Evolutionary conservation across 169 alveolate species (phyloP), one percentile per base, ranked within the genome.

Genomic region (Eimeria praecox): DNA sequence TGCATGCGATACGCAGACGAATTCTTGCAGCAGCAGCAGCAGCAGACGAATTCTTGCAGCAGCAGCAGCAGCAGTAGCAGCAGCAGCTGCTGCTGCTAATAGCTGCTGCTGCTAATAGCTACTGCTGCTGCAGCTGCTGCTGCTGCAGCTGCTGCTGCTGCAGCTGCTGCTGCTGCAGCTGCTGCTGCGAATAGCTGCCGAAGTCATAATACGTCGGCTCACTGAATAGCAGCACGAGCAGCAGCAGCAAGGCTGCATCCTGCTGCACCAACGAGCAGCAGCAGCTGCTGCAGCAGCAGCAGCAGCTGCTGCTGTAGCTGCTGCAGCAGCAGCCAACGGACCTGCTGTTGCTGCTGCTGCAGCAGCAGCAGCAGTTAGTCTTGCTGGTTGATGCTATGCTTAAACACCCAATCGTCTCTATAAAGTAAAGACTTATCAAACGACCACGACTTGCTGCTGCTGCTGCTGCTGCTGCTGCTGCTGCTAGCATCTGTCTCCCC

Each of bases 361-460:
- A n/a, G 14, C 80, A 14, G 44, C 59, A 77, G 59, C 59, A 77
- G 62, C 64, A 0, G 59, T 77, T 22, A 77, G 40, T 40, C 87
- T 46, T 3, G 18, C 3, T 77, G 30, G 62, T 77, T 77, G 9
- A 30, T 10, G 87, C 59, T n/a, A 38, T 77, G 87, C 87, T 77
- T 77, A 20, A 77, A 77, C 42, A 77, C 59, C 87, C 87, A 77
- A 22, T 77, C 87, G 59, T 22, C 4, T 46, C 87, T 77, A 46
- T 77, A 77, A 10, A 77, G 87, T 8, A 77, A 24, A 40, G 56
- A 10, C 87, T 77, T 77, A 62, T 77, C 87, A 33, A 40, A 77
- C 14, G 87, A 77, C 87, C 87, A 77, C 33, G 52, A 46, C 87
- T 77, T 77, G 64, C 59, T 77, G 87, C 87, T 77, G 87, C 62